Percentiles rank a stretch among this genome's conserved stretches.
phyloP scores from a whole-genome alignment of 345 rosid species.

The Cardamine resedifolia region DNA sequence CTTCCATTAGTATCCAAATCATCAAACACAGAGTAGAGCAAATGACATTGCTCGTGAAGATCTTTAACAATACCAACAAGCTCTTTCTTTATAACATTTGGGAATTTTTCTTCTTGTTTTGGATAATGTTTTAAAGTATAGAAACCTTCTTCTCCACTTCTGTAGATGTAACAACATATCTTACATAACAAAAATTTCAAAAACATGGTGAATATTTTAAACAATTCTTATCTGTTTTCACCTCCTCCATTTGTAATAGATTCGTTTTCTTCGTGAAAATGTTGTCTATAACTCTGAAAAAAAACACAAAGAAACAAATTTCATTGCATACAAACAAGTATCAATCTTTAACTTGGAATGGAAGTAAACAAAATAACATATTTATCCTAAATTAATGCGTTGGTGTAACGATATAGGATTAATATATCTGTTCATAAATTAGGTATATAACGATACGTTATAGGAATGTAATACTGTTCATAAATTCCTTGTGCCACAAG shows the following conservation, averaged over 20 bases:
- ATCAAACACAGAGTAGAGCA: conserved; percentile 43
- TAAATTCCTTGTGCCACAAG: background rate
- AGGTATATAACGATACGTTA: too few relatives aligned
- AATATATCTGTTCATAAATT: too few relatives aligned
- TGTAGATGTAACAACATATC: conserved; percentile 18
- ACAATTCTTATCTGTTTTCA: conserved; percentile 45
- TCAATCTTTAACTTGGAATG: background rate
- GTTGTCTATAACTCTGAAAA: background rate
- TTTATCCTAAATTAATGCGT: background rate
- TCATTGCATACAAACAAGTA: background rate
- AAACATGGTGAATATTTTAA: background rate
- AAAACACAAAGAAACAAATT: background rate
- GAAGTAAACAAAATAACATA: background rate
- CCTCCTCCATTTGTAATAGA: conserved; percentile 39
- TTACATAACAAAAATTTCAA: background rate
- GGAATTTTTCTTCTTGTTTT: conserved; percentile 44
- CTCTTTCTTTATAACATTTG: conserved; percentile 43
- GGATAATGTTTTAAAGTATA: conserved; percentile 46
- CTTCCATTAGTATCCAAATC: conserved; percentile 24
- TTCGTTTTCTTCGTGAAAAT: background rate
- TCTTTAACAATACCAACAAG: conserved; percentile 49
- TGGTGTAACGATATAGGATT: too few relatives aligned
- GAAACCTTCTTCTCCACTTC: conserved; percentile 51
- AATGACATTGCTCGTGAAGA: conserved; percentile 49
- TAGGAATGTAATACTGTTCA: background rate